These are phyloP conservation scores for Phaseolus lunatus DNA, from an alignment of 306 rosid genomes.

Conservation along the genomic window DNA sequence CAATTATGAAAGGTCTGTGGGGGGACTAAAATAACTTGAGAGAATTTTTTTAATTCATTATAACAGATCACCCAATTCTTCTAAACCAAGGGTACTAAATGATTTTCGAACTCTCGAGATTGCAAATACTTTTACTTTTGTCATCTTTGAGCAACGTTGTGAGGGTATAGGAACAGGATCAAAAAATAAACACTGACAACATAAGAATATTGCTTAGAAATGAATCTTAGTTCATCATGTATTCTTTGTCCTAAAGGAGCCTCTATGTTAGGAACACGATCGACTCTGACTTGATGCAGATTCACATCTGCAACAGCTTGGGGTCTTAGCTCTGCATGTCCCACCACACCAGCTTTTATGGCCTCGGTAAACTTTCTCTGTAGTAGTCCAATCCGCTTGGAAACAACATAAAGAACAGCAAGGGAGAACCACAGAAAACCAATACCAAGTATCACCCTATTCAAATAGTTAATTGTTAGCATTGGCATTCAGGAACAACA, in stretches of 20 bases:
- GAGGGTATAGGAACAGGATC: neutral
- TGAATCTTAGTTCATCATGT: slow-evolving; percentile 74
- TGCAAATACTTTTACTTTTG: neutral
- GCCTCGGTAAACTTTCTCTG: slow-evolving; percentile 83
- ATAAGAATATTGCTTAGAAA: neutral
- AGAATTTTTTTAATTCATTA: neutral
- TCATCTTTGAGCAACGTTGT: slow-evolving; percentile 23
- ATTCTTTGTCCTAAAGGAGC: slow-evolving; percentile 59
- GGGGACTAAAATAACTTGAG: neutral
- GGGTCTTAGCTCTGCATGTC: slow-evolving; percentile 59
- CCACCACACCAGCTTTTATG: slow-evolving; percentile 74
- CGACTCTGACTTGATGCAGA: slow-evolving; percentile 53
- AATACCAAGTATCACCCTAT: slow-evolving; percentile 74
- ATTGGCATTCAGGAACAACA: slow-evolving; percentile 13
- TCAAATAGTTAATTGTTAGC: slow-evolving; percentile 36
- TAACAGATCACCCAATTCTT: slow-evolving; percentile 14
- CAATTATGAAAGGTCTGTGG: slow-evolving; percentile 17
- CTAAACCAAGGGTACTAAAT: neutral
- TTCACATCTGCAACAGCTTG: slow-evolving; percentile 58
- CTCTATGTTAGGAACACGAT: slow-evolving; percentile 50
- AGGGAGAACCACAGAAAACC: slow-evolving; percentile 78
- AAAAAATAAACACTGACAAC: slow-evolving; percentile 7
- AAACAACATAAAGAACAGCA: slow-evolving; percentile 85
- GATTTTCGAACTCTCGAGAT: neutral
- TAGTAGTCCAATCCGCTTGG: slow-evolving; percentile 81